Base-by-base conservation (phyloP, 768 basidiomycete species). In the Hysterangium stoloniferum region DNA sequence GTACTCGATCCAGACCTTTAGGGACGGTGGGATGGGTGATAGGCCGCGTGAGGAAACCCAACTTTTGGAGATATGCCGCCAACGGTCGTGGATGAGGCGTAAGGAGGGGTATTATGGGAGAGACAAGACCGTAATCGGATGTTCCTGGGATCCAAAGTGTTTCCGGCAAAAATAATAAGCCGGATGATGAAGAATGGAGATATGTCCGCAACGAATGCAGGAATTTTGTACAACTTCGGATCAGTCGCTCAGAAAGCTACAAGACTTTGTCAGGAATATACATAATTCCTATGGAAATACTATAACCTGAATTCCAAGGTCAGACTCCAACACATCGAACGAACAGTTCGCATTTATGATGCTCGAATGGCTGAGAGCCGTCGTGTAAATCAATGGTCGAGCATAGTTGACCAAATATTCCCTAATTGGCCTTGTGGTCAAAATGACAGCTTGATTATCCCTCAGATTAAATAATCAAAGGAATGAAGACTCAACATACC, bases 341-440 rank as follows among this genome's bases (percentile, higher is more conserved):
- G 87, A 83, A 55, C 82, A 84, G 40, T 81, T 77, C 11, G 83
- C 76, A 1, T 87, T 82, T 41, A 91, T 68, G 35, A 94, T 74
- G 59, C 81, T 91, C 11, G 83, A 76, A 57, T 80, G 79, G 54
- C 83, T 81, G 52, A 90, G 74, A 0, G 89, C 78, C 0, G 95
- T 97, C 2, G 92, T 96, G 68, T 92, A 97, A 45, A 97, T 88
- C 44, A 97, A 71, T 2, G 91, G 78, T 24, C 94, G 76, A 0
- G 92, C 92, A 65, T 94, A 98, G 63, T 97, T 97, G 56, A 96
- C 67, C 19, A 97, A 70, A 65, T 92, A 96, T 55, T 86, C 79
- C 9, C 84, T 81, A 38, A 95, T 74, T 8, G 88, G 69, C 1
- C 75, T 71, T 13, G 71, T 83, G 13, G 82, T 83, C 32, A 96